Base-by-base conservation (phyloP, 2,329 filamentous ascomycete species). In the Penicillium sp. region DNA sequence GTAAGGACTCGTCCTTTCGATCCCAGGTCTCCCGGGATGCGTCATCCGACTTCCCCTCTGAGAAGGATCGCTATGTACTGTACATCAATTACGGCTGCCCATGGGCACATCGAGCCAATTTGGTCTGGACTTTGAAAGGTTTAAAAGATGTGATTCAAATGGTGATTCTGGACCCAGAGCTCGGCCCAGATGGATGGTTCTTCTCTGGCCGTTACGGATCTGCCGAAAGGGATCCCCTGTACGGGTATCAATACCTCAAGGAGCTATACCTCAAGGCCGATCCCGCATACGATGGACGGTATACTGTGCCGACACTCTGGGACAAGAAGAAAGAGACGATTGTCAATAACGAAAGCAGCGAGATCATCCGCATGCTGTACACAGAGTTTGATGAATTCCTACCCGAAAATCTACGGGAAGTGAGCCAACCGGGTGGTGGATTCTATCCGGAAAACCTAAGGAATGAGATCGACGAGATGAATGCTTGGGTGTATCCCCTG, bases 291-390 rank as follows among this genome's bases (percentile, higher is more conserved):
- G 67, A 75, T 8, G 90, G 87, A 1, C 81, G 90, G 13, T 93
- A 89, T 70, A 95, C 90, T 0, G 90, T 95, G 6, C 90, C 90
- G 0, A 85, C 88, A 23, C 78, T 95, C 47, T 95, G 88, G 75
- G 90, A 95, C 74, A 90, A 84, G 75, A 85, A 87, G 76, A 75
- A 78, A 49, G 81, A 85, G 65, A 83, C 79, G 8, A 92, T 95
- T 63, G 89, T 95, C 58, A 93, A 82, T 79, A 95, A 95, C 63
- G 90, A 95, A 79, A 90, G 87, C 70, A 87, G 84, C 61, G 90
- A 95, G 76, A 94, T 95, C 68, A 84, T 95, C 64, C 84, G 90
- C 61, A 94, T 95, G 87, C 76, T 95, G 49, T 87, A 87, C 64
- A 79, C 78, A 18, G 87, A 82, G 68, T 96, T 96, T 65, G 85